Base-by-base conservation (phyloP, 192 early-diverging fungal species). In the Spizellomyces punctatus region DNA sequence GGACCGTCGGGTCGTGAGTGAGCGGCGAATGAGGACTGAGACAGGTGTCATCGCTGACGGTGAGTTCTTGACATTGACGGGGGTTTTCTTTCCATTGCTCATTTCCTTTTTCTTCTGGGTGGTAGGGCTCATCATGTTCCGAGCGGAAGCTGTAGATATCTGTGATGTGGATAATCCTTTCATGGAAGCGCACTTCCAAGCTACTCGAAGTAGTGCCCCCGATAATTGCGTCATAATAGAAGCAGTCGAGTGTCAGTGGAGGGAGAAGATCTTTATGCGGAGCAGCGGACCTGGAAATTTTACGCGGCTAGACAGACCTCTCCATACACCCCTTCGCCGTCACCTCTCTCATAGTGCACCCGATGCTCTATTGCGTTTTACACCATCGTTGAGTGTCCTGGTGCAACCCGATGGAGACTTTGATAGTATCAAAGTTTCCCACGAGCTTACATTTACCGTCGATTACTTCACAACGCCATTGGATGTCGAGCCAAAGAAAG, bases 361-460 rank as follows among this genome's bases (percentile, higher is more conserved):
- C 0, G 58, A 70, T 46, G n/a, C 16, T 6, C 58, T 59, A 0
- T 5, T 70, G 6, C 42, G 41, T 22, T 70, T 70, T 22, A n/a
- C 45, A 42, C 44, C 57, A 8, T 16, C 9, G 45, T 70, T 70
- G 46, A 62, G 49, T 44, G 59, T 49, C 6, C 45, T 57, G 8
- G 61, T 59, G 8, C 68, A 70, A 21, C 58, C 68, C 6, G 68
- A 70, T 61, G 68, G 58, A 8, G 58, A 45, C 21, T 60, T 61
- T 41, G 68, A 70, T 3, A 62, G 58, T 46, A 44, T 70, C 8
- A 58, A 61, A 45, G 46, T 70, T 46, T 58, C 68, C 17, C 68
- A 70, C 45, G 68, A 59, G 45, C 58, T 70, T 4, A 45, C 49
- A 19, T 70, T 70, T 8, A 70, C 68, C 16, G 45, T 70, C 68